Percentiles rank a stretch among this genome's conserved stretches.
Conservation (phyloP, 2,329 filamentous ascomycete species). For the Aspergillus sp. region DNA sequence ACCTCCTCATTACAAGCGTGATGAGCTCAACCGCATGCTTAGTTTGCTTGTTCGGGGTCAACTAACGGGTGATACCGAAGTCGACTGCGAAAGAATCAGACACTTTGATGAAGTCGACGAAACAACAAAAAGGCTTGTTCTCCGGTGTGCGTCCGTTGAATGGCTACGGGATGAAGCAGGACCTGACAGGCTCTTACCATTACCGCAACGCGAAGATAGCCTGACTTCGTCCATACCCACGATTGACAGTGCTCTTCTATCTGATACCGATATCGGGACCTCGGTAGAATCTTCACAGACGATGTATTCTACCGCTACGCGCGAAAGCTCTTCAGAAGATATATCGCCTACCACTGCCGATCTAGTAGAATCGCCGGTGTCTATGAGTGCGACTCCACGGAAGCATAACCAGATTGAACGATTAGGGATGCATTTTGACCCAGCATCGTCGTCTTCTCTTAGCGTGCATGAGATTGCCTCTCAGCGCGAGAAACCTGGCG, state of each 20-base stretch:
- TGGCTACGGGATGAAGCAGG: conserved; percentile 48
- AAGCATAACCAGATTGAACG: conserved; percentile 32
- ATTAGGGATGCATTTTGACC: conserved; percentile 72
- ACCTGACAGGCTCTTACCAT: conserved; percentile 5
- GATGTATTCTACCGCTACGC: conserved; percentile 32
- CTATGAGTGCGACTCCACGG: conserved; percentile 30
- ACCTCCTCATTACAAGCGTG: conserved; percentile 87
- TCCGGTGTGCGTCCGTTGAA: conserved; percentile 51
- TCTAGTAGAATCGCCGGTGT: conserved; percentile 31
- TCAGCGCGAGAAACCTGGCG: conserved; percentile 79
- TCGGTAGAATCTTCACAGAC: conserved; percentile 45
- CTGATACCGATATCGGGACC: conserved; percentile 27
- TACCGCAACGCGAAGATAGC: conserved; percentile 17
- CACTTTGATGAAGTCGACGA: conserved; percentile 57
- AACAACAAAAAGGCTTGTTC: conserved; percentile 53
- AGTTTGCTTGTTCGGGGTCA: conserved; percentile 72
- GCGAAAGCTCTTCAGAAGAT: conserved; percentile 51
- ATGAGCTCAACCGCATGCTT: conserved; percentile 79
- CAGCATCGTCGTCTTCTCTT: conserved; percentile 71
- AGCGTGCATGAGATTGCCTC: conserved; percentile 79
- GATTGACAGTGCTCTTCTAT: conserved; percentile 14
- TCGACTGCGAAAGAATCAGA: conserved; percentile 50
- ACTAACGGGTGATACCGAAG: conserved; percentile 61
- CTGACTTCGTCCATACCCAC: conserved; percentile 17
- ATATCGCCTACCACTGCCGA: conserved; percentile 44